Conservation (phyloP, 2,329 filamentous ascomycete genomes). For the Epichloe baconii region DNA sequence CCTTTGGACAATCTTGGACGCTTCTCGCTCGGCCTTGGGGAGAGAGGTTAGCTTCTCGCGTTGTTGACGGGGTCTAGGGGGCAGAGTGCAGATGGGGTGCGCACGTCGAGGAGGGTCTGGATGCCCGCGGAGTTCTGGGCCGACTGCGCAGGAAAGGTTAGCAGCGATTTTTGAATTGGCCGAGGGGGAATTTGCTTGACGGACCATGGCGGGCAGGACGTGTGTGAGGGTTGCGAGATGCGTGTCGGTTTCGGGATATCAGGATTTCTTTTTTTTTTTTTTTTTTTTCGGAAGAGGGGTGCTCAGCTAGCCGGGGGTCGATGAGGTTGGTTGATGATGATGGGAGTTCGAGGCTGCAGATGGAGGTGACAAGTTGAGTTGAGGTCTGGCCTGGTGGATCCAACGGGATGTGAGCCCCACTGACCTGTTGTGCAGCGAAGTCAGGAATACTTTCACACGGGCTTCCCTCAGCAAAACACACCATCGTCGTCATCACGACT, state of each 20-base stretch:
- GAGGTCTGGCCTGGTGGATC: not conserved
- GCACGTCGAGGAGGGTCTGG: conserved; percentile 95
- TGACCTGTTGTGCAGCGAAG: no score
- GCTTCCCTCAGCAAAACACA: not conserved
- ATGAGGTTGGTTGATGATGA: no score
- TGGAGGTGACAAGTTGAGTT: not conserved
- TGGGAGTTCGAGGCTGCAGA: no score
- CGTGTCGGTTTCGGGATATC: not conserved
- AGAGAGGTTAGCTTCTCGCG: conserved; percentile 1
- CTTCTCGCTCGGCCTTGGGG: conserved; percentile 85
- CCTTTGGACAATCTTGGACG: conserved; percentile 97
- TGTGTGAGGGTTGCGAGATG: not conserved
- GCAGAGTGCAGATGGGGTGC: conserved; percentile 16
- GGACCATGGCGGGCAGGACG: conserved; percentile 6
- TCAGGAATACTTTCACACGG: not conserved
- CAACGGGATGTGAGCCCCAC: no score
- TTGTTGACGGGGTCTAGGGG: not conserved
- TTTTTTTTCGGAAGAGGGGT: no score
- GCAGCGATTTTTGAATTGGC: not conserved
- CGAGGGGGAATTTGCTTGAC: not conserved
- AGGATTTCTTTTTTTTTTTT: no score
- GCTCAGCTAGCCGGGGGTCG: no score
- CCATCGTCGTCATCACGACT: not conserved
- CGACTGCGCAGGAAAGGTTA: conserved; percentile 45
- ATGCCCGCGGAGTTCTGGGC: conserved; percentile 98